These are phyloP conservation scores for Gyromitra esculenta DNA, from an alignment of 2,329 filamentous ascomycete species.

Conservation along the genomic window DNA sequence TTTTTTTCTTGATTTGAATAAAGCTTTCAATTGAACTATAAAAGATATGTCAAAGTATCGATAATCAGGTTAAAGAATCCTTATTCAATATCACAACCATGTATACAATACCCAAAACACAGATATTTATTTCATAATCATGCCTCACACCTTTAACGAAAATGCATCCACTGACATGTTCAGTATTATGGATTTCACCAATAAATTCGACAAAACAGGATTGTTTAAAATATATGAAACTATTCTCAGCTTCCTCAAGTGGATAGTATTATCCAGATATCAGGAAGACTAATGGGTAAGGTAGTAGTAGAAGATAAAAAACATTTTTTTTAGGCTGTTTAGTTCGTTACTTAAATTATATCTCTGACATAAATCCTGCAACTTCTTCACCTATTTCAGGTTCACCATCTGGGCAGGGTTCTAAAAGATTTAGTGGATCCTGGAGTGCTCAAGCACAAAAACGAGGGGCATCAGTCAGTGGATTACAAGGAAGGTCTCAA, in stretches of 20 bases:
- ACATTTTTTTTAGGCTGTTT: conserved; percentile 6
- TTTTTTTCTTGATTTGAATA: too few relatives aligned
- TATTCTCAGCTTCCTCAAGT: neutral
- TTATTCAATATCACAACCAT: neutral
- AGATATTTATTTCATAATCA: neutral
- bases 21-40: too few relatives aligned
- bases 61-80: neutral
- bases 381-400: neutral
- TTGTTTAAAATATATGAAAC: neutral
- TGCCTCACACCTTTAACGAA: neutral
- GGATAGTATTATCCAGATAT: conserved; percentile 7
- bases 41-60: too few relatives aligned
- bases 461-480: neutral
- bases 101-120: too few relatives aligned
- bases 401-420: neutral
- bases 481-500: too few relatives aligned
- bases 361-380: neutral
- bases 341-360: neutral
- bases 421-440: neutral
- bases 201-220: too few relatives aligned
- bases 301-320: neutral
- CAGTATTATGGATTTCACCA: neutral
- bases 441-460: conserved; percentile 1
- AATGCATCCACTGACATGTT: neutral
- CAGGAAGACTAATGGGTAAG: neutral